Evolutionary conservation across 352 stramenopile genomes (phyloP).

Genomic region (Phytophthora aleatoria): DNA sequence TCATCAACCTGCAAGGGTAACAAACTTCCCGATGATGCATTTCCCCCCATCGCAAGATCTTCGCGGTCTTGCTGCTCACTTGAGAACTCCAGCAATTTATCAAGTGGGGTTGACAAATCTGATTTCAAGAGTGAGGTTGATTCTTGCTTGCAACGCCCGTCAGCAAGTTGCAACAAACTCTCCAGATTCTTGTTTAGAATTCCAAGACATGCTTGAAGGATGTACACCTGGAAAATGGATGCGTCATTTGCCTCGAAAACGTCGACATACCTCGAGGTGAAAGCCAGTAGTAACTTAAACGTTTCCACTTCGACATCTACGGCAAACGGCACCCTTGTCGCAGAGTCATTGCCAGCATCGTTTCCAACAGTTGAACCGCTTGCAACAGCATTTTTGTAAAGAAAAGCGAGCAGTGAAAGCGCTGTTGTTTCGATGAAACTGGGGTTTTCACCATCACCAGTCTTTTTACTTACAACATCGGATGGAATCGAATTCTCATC

Average conservation of each 20-base stretch:
- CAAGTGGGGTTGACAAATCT: conserved; percentile 35
- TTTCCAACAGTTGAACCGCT: conserved; percentile 10
- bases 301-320: conserved; percentile 42
- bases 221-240: conserved; percentile 29
- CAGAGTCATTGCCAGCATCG: conserved; percentile 3
- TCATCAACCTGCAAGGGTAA: conserved; percentile 19
- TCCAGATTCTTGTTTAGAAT: conserved; percentile 51
- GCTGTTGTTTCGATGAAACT: conserved; percentile 19
- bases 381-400: conserved; percentile 49
- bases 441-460: background rate
- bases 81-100: conserved; percentile 42
- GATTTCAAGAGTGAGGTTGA: conserved; percentile 30
- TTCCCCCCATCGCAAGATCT: background rate
- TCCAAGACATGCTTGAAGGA: conserved; percentile 49
- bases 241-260: conserved; percentile 34
- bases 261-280: conserved; percentile 39
- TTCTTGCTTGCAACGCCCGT: conserved; percentile 12
- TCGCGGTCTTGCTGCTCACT: background rate
- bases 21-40: background rate
- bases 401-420: conserved; percentile 40
- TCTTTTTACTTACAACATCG: conserved; percentile 1
- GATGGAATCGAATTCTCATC: conserved; percentile 37
- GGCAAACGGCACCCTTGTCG: conserved; percentile 43
- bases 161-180: conserved; percentile 28
- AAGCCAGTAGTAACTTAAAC: conserved; percentile 39